These are phyloP conservation scores for Eucalyptus lansdowneana DNA, from an alignment of 345 rosid genomes.

Conservation along the genomic window DNA sequence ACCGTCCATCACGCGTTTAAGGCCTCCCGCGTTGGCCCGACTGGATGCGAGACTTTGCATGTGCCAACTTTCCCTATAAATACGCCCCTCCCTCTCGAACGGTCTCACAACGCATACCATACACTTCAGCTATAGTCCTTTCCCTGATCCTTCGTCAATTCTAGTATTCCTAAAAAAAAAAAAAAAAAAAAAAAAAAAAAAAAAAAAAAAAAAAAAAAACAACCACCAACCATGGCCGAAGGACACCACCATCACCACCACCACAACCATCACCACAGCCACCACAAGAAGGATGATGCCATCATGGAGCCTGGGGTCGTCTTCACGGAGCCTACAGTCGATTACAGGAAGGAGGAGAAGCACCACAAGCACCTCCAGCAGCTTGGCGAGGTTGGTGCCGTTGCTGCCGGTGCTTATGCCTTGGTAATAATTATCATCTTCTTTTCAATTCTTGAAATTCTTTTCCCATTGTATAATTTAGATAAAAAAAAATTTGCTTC, in stretches of 20 bases:
- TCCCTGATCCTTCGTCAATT: neutral
- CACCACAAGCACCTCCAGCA: conserved; percentile 54
- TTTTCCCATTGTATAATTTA: neutral
- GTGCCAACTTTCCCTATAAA: neutral
- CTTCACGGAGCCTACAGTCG: neutral
- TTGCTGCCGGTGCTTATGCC: conserved; percentile 33
- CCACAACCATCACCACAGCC: conserved; percentile 26
- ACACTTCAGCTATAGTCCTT: neutral
- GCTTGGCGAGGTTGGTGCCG: conserved; percentile 21
- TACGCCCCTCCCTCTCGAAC: neutral
- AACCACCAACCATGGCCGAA: conserved; percentile 15
- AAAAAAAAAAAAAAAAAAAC: too few relatives aligned
- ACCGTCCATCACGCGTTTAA: neutral
- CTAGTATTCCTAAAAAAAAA: neutral
- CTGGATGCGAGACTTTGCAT: neutral
- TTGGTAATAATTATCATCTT: conserved; percentile 11
- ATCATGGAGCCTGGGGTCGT: too few relatives aligned
- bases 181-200: too few relatives aligned
- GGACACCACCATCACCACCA: conserved; percentile 33
- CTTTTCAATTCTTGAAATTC: neutral
- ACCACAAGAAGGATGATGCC: conserved; percentile 16
- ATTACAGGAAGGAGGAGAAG: conserved; percentile 41
- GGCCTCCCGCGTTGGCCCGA: neutral
- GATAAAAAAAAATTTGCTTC: neutral
- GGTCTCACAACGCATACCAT: neutral